Percentiles rank a stretch among this genome's conserved stretches.
phyloP scores from a whole-genome alignment of 2,329 filamentous ascomycete genomes.

The Fusarium nelsonii region DNA sequence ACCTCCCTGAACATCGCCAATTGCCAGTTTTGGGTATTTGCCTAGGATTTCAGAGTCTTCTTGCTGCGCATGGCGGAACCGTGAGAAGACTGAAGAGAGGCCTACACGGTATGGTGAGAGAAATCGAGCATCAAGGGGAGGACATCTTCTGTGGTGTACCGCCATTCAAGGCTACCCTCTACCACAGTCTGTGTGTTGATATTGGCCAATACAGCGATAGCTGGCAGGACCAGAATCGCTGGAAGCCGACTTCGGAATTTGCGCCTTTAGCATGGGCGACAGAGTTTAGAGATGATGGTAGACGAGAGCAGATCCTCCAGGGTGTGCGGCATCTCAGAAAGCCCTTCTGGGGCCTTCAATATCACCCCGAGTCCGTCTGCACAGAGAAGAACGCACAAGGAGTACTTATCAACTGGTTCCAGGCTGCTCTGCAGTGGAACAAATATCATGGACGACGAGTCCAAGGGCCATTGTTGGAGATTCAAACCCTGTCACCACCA shows the following conservation, averaged over 20 bases:
- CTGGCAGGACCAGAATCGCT: constrained; percentile 51
- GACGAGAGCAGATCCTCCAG: constrained; percentile 75
- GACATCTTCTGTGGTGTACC: constrained; percentile 76
- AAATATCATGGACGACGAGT: constrained; percentile 41
- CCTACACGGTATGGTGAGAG: constrained; percentile 83
- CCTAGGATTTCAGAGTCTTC: constrained; percentile 87
- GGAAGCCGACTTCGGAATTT: constrained; percentile 60
- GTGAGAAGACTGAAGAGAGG: constrained; percentile 78
- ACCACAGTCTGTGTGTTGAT: constrained; percentile 74
- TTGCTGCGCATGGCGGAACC: constrained; percentile 73
- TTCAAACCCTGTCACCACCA: constrained; percentile 45
- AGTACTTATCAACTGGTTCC: constrained; percentile 83
- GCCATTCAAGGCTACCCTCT: constrained; percentile 78
- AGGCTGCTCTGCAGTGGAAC: constrained; percentile 72
- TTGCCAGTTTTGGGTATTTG: constrained; percentile 90
- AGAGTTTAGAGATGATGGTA: constrained; percentile 56
- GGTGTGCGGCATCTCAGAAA: constrained; percentile 74
- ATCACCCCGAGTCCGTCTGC: constrained; percentile 90
- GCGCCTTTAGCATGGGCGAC: constrained; percentile 74
- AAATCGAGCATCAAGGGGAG: constrained; percentile 68
- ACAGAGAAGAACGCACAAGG: constrained; percentile 75
- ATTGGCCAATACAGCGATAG: constrained; percentile 56
- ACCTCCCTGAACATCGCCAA: constrained; percentile 66
- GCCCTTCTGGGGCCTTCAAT: constrained; percentile 90
- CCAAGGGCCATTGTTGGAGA: constrained; percentile 31